Percentiles rank a stretch among this genome's conserved stretches.
Evolutionary conservation across 75 land plant genomes (phyloP).

Genomic region (Adiantum capillusveneris): DNA sequence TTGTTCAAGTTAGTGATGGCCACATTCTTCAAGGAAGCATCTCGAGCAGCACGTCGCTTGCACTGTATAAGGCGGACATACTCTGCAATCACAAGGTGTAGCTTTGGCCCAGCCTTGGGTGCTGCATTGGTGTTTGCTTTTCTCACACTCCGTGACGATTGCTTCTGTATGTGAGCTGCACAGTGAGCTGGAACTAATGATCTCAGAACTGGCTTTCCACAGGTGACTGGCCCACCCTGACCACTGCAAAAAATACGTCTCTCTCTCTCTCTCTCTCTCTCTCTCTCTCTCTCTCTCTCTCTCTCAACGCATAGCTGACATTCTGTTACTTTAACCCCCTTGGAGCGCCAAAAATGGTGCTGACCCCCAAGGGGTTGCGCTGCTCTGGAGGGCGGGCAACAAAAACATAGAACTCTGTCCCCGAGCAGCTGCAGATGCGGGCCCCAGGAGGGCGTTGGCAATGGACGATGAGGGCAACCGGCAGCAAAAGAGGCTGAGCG

Average conservation of each 20-base stretch:
- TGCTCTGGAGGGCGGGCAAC: no score
- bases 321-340: no score
- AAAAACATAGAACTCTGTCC: no score
- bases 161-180: constrained; percentile 48
- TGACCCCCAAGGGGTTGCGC: no score
- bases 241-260: constrained; percentile 21
- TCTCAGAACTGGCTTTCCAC: constrained; percentile 73
- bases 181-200: constrained; percentile 61
- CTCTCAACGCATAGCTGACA: no score
- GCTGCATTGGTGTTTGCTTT: constrained; percentile 51
- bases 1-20: neutral
- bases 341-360: no score
- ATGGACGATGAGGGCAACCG: no score
- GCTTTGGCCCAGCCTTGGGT: constrained; percentile 50
- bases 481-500: no score
- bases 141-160: constrained; percentile 43
- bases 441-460: no score
- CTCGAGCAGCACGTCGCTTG: constrained; percentile 41
- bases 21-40: constrained; percentile 2
- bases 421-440: no score
- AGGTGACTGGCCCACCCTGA: constrained; percentile 42
- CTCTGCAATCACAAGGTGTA: constrained; percentile 63
- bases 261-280: no score
- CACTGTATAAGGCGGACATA: constrained; percentile 62
- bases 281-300: neutral